Conservation (phyloP, 2,329 filamentous ascomycete species). For the Penicillium digitatum region DNA sequence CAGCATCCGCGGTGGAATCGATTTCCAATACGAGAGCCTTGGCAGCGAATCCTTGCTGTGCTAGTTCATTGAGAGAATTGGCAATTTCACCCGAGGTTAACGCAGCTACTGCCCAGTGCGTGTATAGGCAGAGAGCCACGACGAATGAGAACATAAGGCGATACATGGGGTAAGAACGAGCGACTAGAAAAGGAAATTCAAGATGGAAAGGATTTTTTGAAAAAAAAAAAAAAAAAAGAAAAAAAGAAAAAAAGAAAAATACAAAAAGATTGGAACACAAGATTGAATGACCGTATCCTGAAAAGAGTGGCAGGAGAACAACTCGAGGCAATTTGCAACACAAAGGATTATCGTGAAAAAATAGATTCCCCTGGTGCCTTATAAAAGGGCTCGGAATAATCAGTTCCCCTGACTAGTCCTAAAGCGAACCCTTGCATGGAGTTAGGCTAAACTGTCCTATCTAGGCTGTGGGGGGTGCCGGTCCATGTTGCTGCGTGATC, state of each 20-base stretch:
- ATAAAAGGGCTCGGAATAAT: not conserved
- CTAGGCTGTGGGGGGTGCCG: too few relatives aligned
- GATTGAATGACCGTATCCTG: not conserved
- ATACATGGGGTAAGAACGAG: not conserved
- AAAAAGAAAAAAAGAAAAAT: not conserved
- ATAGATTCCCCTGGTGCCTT: not conserved
- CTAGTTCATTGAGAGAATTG: slow-evolving; percentile 13
- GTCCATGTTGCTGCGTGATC: too few relatives aligned
- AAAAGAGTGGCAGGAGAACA: slow-evolving; percentile 3
- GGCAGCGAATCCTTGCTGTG: slow-evolving; percentile 10
- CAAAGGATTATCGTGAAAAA: not conserved
- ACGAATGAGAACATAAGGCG: not conserved
- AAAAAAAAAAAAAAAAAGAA: not conserved
- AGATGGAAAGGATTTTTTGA: not conserved
- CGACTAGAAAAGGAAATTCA: not conserved
- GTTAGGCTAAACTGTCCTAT: too few relatives aligned
- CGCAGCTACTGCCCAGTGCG: slow-evolving; percentile 1
- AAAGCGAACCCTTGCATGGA: not conserved
- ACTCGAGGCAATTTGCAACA: not conserved
- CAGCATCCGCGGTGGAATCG: slow-evolving; percentile 7
- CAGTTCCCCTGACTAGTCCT: slow-evolving; percentile 1
- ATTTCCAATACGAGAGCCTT: slow-evolving; percentile 9
- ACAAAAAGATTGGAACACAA: not conserved
- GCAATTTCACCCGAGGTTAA: slow-evolving; percentile 5
- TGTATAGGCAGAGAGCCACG: not conserved